Percentiles rank a stretch among this genome's conserved stretches.
Evolutionary conservation across 192 early-diverging fungal genomes (phyloP).

Genomic region (Gryganskiella cystojenkinii): DNA sequence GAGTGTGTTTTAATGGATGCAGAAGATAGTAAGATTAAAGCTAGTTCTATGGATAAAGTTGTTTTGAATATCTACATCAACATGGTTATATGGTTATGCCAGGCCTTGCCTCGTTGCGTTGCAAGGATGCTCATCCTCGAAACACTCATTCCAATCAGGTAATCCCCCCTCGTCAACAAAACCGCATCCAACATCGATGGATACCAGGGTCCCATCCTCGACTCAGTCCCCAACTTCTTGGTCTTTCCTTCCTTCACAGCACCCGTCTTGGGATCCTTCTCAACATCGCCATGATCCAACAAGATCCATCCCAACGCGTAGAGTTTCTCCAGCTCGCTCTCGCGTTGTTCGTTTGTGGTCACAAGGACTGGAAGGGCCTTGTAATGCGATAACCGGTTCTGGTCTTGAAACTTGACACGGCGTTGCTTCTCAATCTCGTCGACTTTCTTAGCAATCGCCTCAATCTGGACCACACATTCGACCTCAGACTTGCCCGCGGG

Average conservation of each 20-base stretch:
- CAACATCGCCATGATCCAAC: constrained; percentile 43
- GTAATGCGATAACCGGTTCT: not conserved
- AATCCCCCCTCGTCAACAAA: constrained; percentile 39
- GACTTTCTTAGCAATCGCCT: constrained; percentile 36
- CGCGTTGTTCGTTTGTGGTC: constrained; percentile 32
- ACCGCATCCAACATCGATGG: constrained; percentile 46
- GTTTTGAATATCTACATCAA: constrained; percentile 7
- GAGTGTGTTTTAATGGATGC: no score
- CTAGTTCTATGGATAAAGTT: not conserved
- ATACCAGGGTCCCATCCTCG: constrained; percentile 24
- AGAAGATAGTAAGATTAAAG: no score
- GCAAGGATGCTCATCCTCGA: constrained; percentile 46
- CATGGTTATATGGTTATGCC: constrained; percentile 34
- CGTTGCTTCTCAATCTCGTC: constrained; percentile 36
- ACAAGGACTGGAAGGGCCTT: constrained; percentile 29
- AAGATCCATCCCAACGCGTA: constrained; percentile 35
- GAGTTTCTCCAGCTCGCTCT: constrained; percentile 25
- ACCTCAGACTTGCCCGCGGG: constrained; percentile 15
- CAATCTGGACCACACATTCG: constrained; percentile 49
- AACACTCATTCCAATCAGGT: constrained; percentile 39
- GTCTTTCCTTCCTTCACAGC: constrained; percentile 3
- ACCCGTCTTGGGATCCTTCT: constrained; percentile 11
- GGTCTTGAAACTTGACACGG: not conserved
- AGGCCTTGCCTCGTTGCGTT: constrained; percentile 21
- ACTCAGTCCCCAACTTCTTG: constrained; percentile 29